These are phyloP conservation scores for Seiridium unicorne DNA, from an alignment of 2,329 filamentous ascomycete species.

Conservation along the genomic window DNA sequence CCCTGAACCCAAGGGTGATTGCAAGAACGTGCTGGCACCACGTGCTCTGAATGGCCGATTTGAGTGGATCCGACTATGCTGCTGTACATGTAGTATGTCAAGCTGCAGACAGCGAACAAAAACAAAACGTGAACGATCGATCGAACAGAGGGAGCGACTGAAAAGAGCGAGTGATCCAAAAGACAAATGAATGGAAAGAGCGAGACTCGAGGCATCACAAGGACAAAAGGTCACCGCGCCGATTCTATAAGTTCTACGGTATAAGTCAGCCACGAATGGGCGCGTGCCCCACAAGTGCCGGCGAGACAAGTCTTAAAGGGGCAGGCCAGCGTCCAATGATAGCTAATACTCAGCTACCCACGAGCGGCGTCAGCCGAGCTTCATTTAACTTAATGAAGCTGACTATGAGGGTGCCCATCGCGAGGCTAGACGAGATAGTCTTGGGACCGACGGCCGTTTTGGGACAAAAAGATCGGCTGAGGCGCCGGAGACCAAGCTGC, in stretches of 20 bases:
- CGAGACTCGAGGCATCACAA: neutral
- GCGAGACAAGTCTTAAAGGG: neutral
- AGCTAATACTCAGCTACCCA: neutral
- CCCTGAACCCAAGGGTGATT: neutral
- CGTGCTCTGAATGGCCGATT: neutral
- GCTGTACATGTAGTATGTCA: neutral
- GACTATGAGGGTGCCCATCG: neutral
- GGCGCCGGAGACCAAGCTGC: too few relatives aligned
- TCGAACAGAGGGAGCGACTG: neutral
- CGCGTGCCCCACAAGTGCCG: neutral
- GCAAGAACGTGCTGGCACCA: neutral
- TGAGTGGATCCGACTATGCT: constrained; percentile 6
- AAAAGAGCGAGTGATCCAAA: neutral
- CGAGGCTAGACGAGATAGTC: neutral
- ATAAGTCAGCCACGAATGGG: neutral
- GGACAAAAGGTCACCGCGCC: neutral
- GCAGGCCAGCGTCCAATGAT: neutral
- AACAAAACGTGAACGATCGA: neutral
- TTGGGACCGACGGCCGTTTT: neutral
- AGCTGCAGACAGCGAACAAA: neutral
- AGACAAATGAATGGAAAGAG: neutral
- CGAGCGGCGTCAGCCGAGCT: neutral
- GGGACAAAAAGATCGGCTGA: neutral
- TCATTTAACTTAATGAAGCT: neutral
- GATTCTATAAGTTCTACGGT: neutral